Conservation (phyloP, 306 rosid genomes). For the Urtica urens region DNA sequence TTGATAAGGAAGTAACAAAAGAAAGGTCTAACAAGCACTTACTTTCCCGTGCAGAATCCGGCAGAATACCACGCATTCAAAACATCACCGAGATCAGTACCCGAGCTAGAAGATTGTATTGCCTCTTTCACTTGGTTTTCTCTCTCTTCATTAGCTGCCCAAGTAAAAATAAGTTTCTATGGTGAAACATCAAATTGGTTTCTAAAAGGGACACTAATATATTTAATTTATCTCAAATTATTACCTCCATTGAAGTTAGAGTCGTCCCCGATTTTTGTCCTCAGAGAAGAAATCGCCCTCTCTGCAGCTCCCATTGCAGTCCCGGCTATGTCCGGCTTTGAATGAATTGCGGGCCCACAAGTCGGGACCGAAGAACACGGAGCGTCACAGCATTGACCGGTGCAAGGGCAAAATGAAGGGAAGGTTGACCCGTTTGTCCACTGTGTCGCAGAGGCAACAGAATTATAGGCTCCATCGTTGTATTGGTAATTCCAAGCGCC, state of each 20-base stretch:
- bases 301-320: constrained; percentile 67
- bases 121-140: constrained; percentile 18
- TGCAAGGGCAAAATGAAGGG: constrained; percentile 49
- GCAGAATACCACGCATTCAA: constrained; percentile 93
- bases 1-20: background rate
- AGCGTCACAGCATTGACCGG: constrained; percentile 23
- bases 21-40: constrained; percentile 11
- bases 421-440: constrained; percentile 19
- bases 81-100: constrained; percentile 46
- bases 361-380: constrained; percentile 28
- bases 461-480: constrained; percentile 21
- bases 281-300: constrained; percentile 56
- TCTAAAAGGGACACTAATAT: too few species aligned
- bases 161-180: background rate
- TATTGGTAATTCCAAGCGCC: constrained; percentile 47
- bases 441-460: constrained; percentile 24
- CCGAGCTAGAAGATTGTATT: constrained; percentile 29
- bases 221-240: too few species aligned
- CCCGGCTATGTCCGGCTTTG: constrained; percentile 34
- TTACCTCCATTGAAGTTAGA: constrained; percentile 44
- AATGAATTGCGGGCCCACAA: constrained; percentile 32
- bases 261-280: constrained; percentile 28
- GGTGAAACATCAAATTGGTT: constrained; percentile 6
- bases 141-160: constrained; percentile 27
- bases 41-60: constrained; percentile 83